Conservation (phyloP, 1,284 basidiomycete species). For the Pyrrhoderma lamaoense region DNA sequence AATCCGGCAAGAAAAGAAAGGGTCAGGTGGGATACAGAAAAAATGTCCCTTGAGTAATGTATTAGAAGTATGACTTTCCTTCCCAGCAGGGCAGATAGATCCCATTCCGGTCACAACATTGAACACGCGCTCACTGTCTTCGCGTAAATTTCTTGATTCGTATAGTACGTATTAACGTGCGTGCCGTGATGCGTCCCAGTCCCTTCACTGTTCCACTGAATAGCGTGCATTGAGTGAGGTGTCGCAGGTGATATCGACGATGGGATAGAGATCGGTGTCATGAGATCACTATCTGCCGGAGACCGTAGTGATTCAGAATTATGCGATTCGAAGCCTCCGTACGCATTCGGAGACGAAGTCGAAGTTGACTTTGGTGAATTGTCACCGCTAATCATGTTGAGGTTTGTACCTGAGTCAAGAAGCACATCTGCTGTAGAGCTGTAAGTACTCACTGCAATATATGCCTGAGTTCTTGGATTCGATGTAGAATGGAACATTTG, state of each 20-base stretch:
- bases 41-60: not conserved
- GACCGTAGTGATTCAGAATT: constrained; percentile 34
- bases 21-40: not conserved
- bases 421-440: constrained; percentile 25
- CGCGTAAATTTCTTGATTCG: constrained; percentile 13
- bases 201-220: constrained; percentile 15
- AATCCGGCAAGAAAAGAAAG: constrained; percentile 10
- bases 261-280: constrained; percentile 50
- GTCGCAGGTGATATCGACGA: constrained; percentile 11
- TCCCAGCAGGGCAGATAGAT: not conserved
- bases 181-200: constrained; percentile 6
- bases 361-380: constrained; percentile 17
- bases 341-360: constrained; percentile 34
- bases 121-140: constrained; percentile 14
- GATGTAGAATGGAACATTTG: constrained; percentile 51
- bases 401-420: constrained; percentile 22
- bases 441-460: constrained; percentile 57
- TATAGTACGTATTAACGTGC: constrained; percentile 16
- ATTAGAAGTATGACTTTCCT: not conserved
- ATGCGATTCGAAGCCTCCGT: constrained; percentile 28
- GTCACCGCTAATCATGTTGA: constrained; percentile 11
- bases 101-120: constrained; percentile 14
- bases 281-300: constrained; percentile 58
- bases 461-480: constrained; percentile 54
- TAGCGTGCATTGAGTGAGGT: constrained; percentile 14